These are phyloP conservation scores for Brassica hybrid DNA, from an alignment of 441 rosid genomes.

Conservation along the genomic window DNA sequence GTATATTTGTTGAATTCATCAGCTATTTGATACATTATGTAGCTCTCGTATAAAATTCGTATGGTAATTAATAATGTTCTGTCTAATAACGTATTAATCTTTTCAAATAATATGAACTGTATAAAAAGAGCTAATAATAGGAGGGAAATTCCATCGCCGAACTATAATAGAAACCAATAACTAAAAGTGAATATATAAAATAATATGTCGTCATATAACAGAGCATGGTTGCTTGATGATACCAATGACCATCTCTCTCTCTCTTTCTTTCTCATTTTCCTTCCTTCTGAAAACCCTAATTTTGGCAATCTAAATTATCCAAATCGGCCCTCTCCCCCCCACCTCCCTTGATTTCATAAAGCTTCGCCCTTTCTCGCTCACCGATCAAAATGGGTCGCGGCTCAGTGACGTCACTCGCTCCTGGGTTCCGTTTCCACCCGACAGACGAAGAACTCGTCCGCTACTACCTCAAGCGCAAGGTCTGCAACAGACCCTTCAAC, in stretches of 20 bases:
- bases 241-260: background rate
- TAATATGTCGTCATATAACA: too few species aligned
- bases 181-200: too few species aligned
- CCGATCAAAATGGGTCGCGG: constrained; percentile 57
- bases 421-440: constrained; percentile 96
- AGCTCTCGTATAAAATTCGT: background rate
- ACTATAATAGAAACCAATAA: background rate
- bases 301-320: constrained; percentile 12
- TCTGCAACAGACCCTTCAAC: constrained; percentile 68
- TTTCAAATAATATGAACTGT: background rate
- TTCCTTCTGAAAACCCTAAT: constrained; percentile 32
- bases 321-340: background rate
- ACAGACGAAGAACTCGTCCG: constrained; percentile 93
- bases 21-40: background rate
- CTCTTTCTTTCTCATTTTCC: background rate
- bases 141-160: too few species aligned
- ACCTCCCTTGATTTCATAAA: constrained; percentile 17
- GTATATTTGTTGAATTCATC: background rate
- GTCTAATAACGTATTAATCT: background rate
- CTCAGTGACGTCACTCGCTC: constrained; percentile 69
- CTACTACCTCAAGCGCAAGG: constrained; percentile 86
- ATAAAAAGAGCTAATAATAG: background rate
- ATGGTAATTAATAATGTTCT: background rate
- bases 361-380: constrained; percentile 2
- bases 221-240: too few species aligned